These are phyloP conservation scores for Scutellaria minor DNA, from an alignment of 257 asterid species.

Conservation along the genomic window DNA sequence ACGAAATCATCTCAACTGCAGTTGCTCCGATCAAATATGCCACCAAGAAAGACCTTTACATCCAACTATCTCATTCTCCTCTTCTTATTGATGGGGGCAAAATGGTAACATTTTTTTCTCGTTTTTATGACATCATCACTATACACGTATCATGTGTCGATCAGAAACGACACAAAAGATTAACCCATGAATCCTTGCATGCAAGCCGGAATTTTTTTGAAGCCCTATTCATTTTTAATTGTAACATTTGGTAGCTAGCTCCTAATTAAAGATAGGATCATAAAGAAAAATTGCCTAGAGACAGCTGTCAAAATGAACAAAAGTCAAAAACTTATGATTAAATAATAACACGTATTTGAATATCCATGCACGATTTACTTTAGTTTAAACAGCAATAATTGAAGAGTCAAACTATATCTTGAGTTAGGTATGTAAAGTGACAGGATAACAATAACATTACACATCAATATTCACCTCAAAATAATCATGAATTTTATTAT, in stretches of 20 bases:
- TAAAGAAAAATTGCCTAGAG: neutral
- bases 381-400: slow-evolving; percentile 12
- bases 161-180: too few relatives aligned
- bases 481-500: neutral
- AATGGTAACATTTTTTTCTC: slow-evolving; percentile 42
- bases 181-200: neutral
- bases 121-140: neutral
- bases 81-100: slow-evolving; percentile 51
- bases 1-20: slow-evolving; percentile 51
- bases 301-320: neutral
- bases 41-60: slow-evolving; percentile 53
- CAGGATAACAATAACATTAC: slow-evolving; percentile 1
- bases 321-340: neutral
- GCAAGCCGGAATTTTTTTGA: neutral
- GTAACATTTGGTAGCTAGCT: neutral
- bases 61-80: slow-evolving; percentile 44
- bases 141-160: too few relatives aligned
- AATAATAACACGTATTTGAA: neutral
- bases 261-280: neutral
- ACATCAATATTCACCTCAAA: neutral
- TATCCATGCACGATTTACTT: neutral
- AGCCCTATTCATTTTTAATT: neutral
- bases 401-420: slow-evolving; percentile 16
- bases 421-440: slow-evolving; percentile 29
- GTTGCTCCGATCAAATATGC: slow-evolving; percentile 32